phyloP scores from a whole-genome alignment of 345 rosid genomes.

The Pugionium dolabratum region DNA sequence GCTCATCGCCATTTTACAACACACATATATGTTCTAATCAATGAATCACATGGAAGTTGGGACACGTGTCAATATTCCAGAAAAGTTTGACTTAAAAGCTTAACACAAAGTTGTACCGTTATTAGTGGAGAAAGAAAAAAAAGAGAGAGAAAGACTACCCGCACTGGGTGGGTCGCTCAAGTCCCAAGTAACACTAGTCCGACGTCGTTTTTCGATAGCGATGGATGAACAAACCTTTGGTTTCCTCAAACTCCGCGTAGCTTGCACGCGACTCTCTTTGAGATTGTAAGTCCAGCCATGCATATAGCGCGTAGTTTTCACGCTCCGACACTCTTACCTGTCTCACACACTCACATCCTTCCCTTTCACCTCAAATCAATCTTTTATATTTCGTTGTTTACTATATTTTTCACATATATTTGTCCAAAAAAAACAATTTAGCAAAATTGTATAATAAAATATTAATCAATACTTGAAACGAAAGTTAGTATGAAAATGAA shows the following conservation, averaged over 20 bases:
- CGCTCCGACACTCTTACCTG: slow-evolving; percentile 22
- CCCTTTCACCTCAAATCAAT: background rate
- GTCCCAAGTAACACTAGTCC: slow-evolving; percentile 35
- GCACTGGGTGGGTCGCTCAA: slow-evolving; percentile 22
- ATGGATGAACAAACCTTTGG: slow-evolving; percentile 17
- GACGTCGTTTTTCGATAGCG: slow-evolving; percentile 29
- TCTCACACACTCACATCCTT: background rate
- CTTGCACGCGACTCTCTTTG: slow-evolving; percentile 28
- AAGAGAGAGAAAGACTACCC: background rate
- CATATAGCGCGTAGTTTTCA: slow-evolving; percentile 9
- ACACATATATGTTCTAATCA: too few relatives aligned
- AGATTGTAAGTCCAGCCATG: too few relatives aligned
- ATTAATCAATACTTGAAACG: too few relatives aligned
- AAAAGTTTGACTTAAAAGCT: slow-evolving; percentile 16
- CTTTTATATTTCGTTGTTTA: too few relatives aligned
- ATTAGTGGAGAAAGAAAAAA: slow-evolving; percentile 4
- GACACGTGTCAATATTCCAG: slow-evolving; percentile 26
- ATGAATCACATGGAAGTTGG: slow-evolving; percentile 4
- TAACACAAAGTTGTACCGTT: slow-evolving; percentile 17
- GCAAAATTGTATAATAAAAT: too few relatives aligned
- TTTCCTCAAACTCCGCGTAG: slow-evolving; percentile 32
- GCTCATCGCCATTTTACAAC: too few relatives aligned
- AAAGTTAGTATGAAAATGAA: too few relatives aligned
- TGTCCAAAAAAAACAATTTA: too few relatives aligned
- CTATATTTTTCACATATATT: too few relatives aligned